Evolutionary conservation across 139 green algal species (phyloP).

Genomic region (Coelastrella sp.): DNA sequence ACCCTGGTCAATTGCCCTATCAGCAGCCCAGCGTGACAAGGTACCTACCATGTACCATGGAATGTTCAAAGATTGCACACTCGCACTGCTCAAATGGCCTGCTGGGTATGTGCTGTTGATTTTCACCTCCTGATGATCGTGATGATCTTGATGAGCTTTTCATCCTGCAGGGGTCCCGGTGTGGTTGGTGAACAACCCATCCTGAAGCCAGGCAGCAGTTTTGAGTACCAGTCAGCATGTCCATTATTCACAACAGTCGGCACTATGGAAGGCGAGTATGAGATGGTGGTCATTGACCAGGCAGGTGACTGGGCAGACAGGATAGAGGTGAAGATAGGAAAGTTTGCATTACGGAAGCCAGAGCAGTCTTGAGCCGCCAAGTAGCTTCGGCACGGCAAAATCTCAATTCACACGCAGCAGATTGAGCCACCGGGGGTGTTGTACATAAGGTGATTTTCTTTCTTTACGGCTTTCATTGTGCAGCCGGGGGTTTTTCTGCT

Average conservation of each 20-base stretch:
- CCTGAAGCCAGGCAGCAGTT: conserved; percentile 71
- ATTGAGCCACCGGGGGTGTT: background rate
- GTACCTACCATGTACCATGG: no score
- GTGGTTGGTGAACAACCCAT: conserved; percentile 87
- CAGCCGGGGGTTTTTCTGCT: background rate
- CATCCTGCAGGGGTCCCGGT: conserved; percentile 66
- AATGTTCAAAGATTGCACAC: no score
- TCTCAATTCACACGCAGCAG: background rate
- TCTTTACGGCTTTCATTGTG: background rate
- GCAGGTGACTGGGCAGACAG: conserved; percentile 52
- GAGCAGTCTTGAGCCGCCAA: background rate
- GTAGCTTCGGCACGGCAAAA: background rate
- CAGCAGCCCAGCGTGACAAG: no score
- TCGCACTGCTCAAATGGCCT: no score
- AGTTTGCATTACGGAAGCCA: conserved; percentile 36
- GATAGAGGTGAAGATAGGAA: conserved; percentile 51
- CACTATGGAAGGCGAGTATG: conserved; percentile 79
- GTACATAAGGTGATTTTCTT: background rate
- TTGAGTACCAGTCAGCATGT: conserved; percentile 79
- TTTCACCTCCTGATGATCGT: background rate
- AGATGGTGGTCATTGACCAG: conserved; percentile 53
- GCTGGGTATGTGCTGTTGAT: background rate
- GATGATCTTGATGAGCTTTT: no score
- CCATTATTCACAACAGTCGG: conserved; percentile 72
- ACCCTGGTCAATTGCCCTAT: no score